Evolutionary conservation across 2,329 filamentous ascomycete species (phyloP).

Genomic region (Pseudogymnoascus sp.): DNA sequence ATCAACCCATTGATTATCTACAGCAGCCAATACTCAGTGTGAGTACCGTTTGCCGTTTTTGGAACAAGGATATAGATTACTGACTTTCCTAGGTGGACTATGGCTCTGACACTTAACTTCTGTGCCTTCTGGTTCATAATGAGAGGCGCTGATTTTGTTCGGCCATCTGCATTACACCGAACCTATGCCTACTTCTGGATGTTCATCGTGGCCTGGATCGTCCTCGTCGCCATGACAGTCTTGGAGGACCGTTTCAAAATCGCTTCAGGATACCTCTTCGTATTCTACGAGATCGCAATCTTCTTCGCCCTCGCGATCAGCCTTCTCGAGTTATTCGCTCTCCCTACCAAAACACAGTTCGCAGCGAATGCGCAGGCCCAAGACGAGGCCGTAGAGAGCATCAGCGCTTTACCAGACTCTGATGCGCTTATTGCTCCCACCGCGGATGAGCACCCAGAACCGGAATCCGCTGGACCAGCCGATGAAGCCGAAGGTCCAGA

Average conservation of each 20-base stretch:
- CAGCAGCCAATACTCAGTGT: constrained; percentile 75
- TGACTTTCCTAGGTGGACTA: constrained; percentile 53
- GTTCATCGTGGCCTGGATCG: constrained; percentile 63
- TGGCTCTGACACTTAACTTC: constrained; percentile 76
- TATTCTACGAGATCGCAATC: constrained; percentile 69
- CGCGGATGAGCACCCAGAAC: constrained; percentile 14
- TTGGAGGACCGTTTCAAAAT: constrained; percentile 67
- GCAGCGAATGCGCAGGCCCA: constrained; percentile 48
- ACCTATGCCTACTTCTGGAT: constrained; percentile 79
- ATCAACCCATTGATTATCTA: constrained; percentile 88
- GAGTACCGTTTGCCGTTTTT: constrained; percentile 21
- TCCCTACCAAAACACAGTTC: constrained; percentile 64
- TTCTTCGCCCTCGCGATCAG: constrained; percentile 69
- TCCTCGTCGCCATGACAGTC: constrained; percentile 65
- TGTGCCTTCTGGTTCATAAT: constrained; percentile 76
- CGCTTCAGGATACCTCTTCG: constrained; percentile 68
- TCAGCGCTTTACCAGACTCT: constrained; percentile 24
- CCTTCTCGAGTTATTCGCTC: constrained; percentile 69
- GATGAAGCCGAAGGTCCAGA: constrained; percentile 26
- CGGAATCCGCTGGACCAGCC: constrained; percentile 2
- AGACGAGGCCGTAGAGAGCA: constrained; percentile 35
- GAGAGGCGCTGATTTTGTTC: constrained; percentile 65
- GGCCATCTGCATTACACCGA: constrained; percentile 80
- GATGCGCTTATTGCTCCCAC: constrained; percentile 33
- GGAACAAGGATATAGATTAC: background rate